Evolutionary conservation across 306 rosid species (phyloP).

Genomic region (Vigna angularis): DNA sequence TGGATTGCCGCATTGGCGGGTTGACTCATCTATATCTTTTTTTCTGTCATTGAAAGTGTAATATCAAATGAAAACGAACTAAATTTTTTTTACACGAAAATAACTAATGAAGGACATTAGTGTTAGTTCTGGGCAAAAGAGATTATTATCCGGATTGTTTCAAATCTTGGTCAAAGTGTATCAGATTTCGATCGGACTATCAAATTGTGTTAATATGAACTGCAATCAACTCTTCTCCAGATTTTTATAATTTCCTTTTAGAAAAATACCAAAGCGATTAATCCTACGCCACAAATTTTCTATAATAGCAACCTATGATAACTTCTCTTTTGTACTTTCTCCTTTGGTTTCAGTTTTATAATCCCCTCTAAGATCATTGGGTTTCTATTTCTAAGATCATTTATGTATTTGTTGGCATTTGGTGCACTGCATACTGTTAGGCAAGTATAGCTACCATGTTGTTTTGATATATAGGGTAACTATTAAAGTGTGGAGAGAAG

Average conservation of each 20-base stretch:
- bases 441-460: not conserved
- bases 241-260: not conserved
- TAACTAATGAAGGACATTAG: no score
- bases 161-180: no score
- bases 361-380: not conserved
- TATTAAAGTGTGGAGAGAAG: not conserved
- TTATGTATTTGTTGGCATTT: not conserved
- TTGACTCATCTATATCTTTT: no score
- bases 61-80: no score
- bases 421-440: not conserved
- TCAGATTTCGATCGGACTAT: no score
- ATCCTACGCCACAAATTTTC: not conserved
- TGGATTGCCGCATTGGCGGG: no score
- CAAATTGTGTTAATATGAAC: no score
- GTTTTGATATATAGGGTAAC: slow-evolving; percentile 6
- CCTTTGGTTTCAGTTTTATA: not conserved
- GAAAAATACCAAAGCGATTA: not conserved
- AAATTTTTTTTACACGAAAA: no score
- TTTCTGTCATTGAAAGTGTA: no score
- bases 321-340: not conserved
- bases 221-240: no score
- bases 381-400: not conserved
- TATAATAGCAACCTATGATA: not conserved
- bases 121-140: no score
- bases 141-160: no score